Conservation (phyloP, 306 rosid species). For the Lathyrus oleraceus region DNA sequence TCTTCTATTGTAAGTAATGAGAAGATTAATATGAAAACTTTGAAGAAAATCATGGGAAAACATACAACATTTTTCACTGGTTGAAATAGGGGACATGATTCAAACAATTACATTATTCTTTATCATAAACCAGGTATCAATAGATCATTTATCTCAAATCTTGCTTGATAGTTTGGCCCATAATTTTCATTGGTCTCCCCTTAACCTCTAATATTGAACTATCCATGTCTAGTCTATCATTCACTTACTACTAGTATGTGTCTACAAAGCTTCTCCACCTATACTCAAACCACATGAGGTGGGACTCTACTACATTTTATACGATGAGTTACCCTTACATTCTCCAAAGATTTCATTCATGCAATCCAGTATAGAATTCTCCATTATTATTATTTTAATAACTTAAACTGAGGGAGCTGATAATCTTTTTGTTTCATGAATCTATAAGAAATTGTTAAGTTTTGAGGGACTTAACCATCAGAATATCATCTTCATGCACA, state of each 20-base stretch:
- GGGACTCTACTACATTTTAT: background rate
- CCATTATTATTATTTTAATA: background rate
- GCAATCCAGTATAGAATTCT: background rate
- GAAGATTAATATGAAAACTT: background rate
- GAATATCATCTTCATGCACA: conserved; percentile 20
- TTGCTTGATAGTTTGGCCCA: background rate
- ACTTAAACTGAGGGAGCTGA: conserved; percentile 8
- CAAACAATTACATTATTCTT: background rate
- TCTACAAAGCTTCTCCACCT: background rate
- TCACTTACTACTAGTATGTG: background rate
- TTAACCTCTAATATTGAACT: background rate
- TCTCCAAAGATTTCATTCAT: background rate
- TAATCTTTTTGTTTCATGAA: background rate
- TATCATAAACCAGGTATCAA: conserved; percentile 1
- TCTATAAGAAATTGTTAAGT: conserved; percentile 7
- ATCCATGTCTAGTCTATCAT: background rate
- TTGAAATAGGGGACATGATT: background rate
- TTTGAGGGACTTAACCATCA: conserved; percentile 9
- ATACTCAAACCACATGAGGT: background rate
- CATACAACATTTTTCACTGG: background rate
- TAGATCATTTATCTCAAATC: background rate
- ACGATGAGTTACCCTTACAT: background rate
- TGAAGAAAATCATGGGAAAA: conserved; percentile 6
- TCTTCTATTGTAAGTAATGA: background rate
- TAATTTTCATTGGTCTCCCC: background rate